phyloP scores from a whole-genome alignment of 1,139 yeast genomes.

The Candida pseudoviswanathii region DNA sequence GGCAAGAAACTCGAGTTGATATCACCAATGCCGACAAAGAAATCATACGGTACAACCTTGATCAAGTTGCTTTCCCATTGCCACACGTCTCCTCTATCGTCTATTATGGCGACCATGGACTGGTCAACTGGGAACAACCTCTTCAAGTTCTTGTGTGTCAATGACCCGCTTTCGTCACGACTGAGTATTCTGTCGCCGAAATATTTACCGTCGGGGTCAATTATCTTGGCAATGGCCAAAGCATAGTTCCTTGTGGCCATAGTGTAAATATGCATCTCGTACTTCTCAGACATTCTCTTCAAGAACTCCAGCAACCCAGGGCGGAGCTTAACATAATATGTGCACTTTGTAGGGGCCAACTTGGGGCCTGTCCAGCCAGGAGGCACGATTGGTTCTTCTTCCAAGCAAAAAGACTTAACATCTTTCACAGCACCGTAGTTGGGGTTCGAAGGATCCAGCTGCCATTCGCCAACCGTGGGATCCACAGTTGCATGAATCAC shows the following conservation, averaged over 20 bases:
- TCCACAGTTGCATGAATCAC: conserved; percentile 98
- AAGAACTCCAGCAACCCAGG: conserved; percentile 84
- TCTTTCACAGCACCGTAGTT: conserved; percentile 83
- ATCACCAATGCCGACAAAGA: conserved; percentile 97
- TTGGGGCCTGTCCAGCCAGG: conserved; percentile 60
- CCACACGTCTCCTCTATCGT: conserved; percentile 99
- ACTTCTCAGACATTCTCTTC: conserved; percentile 58
- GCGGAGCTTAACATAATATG: conserved; percentile 91
- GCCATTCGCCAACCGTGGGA: conserved; percentile 97
- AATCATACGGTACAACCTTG: conserved; percentile 93
- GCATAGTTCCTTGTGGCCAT: conserved; percentile 99
- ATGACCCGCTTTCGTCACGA: conserved; percentile 92
- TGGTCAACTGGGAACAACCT: conserved; percentile 95
- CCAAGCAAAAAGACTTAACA: conserved; percentile 73
- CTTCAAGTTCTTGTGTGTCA: conserved; percentile 85
- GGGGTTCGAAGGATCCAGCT: conserved; percentile 80
- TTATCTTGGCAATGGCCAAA: conserved; percentile 80
- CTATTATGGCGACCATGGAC: conserved; percentile 94
- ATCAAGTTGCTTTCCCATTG: conserved; percentile 92
- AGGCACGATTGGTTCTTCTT: conserved; percentile 69
- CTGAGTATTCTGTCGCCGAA: conserved; percentile 92
- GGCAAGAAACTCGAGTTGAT: conserved; percentile 93
- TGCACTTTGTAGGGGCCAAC: conserved; percentile 61
- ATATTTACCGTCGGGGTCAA: conserved; percentile 84
- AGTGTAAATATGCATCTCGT: conserved; percentile 93